A percentile compares a stretch with the other conserved stretches of the same genome.
These are phyloP conservation scores for Phialemonium atrogriseum DNA, from an alignment of 2,329 filamentous ascomycete species.

Conservation along the genomic window DNA sequence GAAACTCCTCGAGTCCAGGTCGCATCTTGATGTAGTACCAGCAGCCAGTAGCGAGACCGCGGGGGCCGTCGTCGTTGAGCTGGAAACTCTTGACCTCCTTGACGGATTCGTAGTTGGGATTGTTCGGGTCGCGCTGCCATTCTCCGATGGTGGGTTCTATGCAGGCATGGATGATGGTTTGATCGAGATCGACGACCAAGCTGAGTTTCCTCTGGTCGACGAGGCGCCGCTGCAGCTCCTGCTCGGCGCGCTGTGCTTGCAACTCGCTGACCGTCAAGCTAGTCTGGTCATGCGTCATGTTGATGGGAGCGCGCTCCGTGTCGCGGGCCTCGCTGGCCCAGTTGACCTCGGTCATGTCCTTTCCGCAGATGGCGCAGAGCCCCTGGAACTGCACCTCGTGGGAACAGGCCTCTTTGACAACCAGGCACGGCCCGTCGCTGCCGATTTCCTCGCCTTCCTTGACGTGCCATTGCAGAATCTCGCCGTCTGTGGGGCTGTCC, in stretches of 20 bases:
- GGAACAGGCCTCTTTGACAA: conserved; percentile 83
- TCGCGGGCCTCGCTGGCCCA: conserved; percentile 76
- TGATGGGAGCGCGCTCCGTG: conserved; percentile 80
- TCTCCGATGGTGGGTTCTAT: conserved; percentile 94
- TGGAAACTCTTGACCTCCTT: conserved; percentile 86
- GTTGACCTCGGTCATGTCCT: conserved; percentile 87
- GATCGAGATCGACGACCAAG: conserved; percentile 92
- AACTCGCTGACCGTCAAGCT: conserved; percentile 75
- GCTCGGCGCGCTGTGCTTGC: conserved; percentile 74
- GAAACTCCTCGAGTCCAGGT: conserved; percentile 73
- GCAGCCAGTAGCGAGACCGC: conserved; percentile 60
- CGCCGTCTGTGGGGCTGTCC: conserved; percentile 77
- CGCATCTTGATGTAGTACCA: conserved; percentile 99
- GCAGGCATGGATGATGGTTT: conserved; percentile 96
- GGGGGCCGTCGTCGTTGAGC: conserved; percentile 74
- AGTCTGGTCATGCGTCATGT: conserved; percentile 89
- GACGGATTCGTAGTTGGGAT: conserved; percentile 85
- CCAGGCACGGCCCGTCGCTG: conserved; percentile 51
- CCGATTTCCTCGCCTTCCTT: conserved; percentile 55
- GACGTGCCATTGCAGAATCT: conserved; percentile 69
- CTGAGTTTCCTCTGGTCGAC: conserved; percentile 77
- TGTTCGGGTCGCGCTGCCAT: conserved; percentile 82
- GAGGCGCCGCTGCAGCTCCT: conserved; percentile 76
- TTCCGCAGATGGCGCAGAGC: conserved; percentile 85
- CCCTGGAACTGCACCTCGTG: conserved; percentile 89